phyloP scores from a whole-genome alignment of 768 basidiomycete genomes.

The Trametes cinnabarina region DNA sequence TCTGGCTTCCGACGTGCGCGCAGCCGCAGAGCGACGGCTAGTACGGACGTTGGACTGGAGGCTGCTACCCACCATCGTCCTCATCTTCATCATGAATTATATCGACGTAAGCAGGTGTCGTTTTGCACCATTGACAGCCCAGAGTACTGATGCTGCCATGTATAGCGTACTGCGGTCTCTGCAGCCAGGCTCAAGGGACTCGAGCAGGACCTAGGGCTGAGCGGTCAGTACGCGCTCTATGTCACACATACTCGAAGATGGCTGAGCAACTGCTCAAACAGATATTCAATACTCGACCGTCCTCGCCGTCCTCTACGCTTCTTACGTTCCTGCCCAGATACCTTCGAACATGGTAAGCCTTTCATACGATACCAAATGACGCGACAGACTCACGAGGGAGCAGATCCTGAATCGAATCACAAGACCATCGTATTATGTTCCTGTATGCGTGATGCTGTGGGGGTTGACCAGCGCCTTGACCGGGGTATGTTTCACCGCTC shows the following conservation, averaged over 20 bases:
- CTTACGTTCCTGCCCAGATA: slow-evolving; percentile 63
- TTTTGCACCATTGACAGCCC: slow-evolving; percentile 15
- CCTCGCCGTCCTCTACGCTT: slow-evolving; percentile 53
- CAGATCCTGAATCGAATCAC: slow-evolving; percentile 56
- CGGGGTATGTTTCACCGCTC: slow-evolving; percentile 41
- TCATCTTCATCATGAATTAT: slow-evolving; percentile 67
- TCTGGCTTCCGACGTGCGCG: slow-evolving; percentile 22
- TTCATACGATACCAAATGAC: no score
- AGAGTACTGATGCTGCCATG: not conserved
- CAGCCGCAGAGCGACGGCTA: slow-evolving; percentile 38
- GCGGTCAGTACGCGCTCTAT: slow-evolving; percentile 27
- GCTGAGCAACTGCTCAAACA: slow-evolving; percentile 19
- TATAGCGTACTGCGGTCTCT: slow-evolving; percentile 38
- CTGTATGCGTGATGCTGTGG: slow-evolving; percentile 58
- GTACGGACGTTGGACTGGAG: slow-evolving; percentile 56
- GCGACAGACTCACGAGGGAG: not conserved
- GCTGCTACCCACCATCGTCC: slow-evolving; percentile 53
- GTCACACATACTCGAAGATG: no score
- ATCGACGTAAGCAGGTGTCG: slow-evolving; percentile 48
- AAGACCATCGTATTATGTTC: slow-evolving; percentile 62
- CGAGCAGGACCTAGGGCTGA: slow-evolving; percentile 37
- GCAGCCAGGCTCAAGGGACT: slow-evolving; percentile 41
- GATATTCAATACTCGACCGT: slow-evolving; percentile 53
- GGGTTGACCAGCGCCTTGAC: slow-evolving; percentile 62
- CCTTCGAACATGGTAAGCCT: slow-evolving; percentile 67